Percentiles rank a stretch among this genome's conserved stretches.
These are phyloP conservation scores for Monosporascus sp. DNA, from an alignment of 2,329 filamentous ascomycete genomes.

Conservation along the genomic window DNA sequence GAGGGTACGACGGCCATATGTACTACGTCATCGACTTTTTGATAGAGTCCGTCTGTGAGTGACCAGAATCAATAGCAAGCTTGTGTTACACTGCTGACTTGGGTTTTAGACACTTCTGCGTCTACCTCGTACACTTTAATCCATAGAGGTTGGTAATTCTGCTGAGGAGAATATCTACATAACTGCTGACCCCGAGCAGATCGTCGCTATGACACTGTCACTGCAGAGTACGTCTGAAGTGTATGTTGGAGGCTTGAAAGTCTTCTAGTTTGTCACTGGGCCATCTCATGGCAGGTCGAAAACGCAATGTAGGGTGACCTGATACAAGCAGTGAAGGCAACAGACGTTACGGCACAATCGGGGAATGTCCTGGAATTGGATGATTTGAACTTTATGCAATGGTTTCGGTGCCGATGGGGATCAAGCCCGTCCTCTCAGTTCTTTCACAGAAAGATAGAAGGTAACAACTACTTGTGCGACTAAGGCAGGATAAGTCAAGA, in stretches of 20 bases:
- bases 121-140: constrained; percentile 39
- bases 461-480: no score
- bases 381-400: no score
- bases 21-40: constrained; percentile 36
- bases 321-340: no score
- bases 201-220: constrained; percentile 36
- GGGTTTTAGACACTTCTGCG: constrained; percentile 29
- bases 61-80: neutral
- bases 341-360: no score
- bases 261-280: neutral
- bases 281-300: no score
- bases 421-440: no score
- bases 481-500: no score
- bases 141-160: constrained; percentile 31
- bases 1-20: constrained; percentile 30
- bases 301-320: no score
- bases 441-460: no score
- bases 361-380: no score
- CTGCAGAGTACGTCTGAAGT: constrained; percentile 36
- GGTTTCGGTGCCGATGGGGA: no score
- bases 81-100: neutral
- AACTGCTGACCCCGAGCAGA: constrained; percentile 22
- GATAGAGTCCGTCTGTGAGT: constrained; percentile 36
- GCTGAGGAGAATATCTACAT: no score
- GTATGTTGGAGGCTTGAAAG: neutral